Conservation (phyloP, 1,284 basidiomycete genomes). For the Anthracocystis setariae region DNA sequence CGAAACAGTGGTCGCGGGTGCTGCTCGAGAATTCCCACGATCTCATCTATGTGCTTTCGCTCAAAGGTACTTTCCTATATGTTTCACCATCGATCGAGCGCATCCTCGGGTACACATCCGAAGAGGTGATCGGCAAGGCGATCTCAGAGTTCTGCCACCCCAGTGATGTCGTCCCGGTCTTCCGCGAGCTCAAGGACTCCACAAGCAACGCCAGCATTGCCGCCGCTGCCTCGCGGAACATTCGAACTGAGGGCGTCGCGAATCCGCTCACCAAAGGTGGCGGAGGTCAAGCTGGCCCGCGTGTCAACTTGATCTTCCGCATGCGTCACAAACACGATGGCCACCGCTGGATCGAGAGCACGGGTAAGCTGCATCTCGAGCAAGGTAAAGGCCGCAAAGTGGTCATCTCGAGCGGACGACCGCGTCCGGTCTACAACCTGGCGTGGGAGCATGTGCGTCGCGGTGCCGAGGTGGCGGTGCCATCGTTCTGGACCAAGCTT, state of each 20-base stretch:
- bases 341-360: slow-evolving; percentile 62
- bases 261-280: slow-evolving; percentile 62
- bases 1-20: slow-evolving; percentile 58
- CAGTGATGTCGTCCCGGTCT: slow-evolving; percentile 87
- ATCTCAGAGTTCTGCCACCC: slow-evolving; percentile 84
- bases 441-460: slow-evolving; percentile 56
- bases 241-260: slow-evolving; percentile 50
- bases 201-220: slow-evolving; percentile 68
- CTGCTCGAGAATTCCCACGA: slow-evolving; percentile 70
- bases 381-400: slow-evolving; percentile 65
- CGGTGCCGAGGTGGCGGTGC: slow-evolving; percentile 36
- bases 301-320: slow-evolving; percentile 60
- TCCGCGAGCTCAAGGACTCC: slow-evolving; percentile 89
- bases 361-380: slow-evolving; percentile 63
- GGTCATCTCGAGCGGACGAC: slow-evolving; percentile 59
- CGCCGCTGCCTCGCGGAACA: slow-evolving; percentile 57
- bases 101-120: slow-evolving; percentile 69
- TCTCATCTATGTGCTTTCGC: slow-evolving; percentile 87
- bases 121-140: slow-evolving; percentile 82
- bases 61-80: slow-evolving; percentile 93
- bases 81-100: slow-evolving; percentile 74
- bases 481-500: slow-evolving; percentile 61
- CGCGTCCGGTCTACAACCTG: slow-evolving; percentile 59
- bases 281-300: slow-evolving; percentile 62
- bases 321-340: slow-evolving; percentile 61